Conservation (phyloP, 1,284 basidiomycete genomes). For the Irpex sp. region DNA sequence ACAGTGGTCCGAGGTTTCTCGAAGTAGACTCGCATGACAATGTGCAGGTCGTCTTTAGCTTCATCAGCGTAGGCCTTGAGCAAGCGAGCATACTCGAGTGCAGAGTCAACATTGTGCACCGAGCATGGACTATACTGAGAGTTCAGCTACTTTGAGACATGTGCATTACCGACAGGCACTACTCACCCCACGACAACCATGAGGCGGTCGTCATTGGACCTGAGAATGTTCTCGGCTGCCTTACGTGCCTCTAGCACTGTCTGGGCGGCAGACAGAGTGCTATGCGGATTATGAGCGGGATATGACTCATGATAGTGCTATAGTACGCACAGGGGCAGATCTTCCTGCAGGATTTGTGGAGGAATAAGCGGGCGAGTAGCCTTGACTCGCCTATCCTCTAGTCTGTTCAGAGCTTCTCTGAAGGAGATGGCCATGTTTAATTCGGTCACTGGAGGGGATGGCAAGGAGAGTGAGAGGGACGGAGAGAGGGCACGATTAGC, state of each 20-base stretch:
- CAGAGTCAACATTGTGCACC: conserved; percentile 84
- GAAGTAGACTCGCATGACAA: conserved; percentile 97
- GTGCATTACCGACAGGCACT: conserved; percentile 4
- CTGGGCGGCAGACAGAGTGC: conserved; percentile 69
- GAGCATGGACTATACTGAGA: conserved; percentile 75
- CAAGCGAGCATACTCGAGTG: conserved; percentile 79
- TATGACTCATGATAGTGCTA: neutral
- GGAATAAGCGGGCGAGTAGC: conserved; percentile 86
- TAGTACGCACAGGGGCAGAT: conserved; percentile 64
- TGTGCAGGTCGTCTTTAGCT: conserved; percentile 84
- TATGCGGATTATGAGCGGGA: conserved; percentile 22
- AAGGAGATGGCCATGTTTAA: conserved; percentile 54
- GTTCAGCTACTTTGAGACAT: conserved; percentile 4
- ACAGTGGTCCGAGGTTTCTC: conserved; percentile 96
- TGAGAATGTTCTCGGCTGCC: conserved; percentile 75
- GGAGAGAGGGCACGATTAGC: neutral
- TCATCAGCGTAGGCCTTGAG: conserved; percentile 79
- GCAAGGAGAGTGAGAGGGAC: conserved; percentile 1
- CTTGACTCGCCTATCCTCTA: conserved; percentile 87
- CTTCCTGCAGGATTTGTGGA: conserved; percentile 90
- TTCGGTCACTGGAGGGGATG: conserved; percentile 30
- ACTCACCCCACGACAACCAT: conserved; percentile 84
- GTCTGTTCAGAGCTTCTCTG: conserved; percentile 72
- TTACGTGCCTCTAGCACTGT: conserved; percentile 85
- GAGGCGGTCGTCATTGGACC: conserved; percentile 85